Evolutionary conservation across 192 early-diverging fungal species (phyloP), one percentile per base, ranked within the genome.

Genomic region (Coemansia sp.): DNA sequence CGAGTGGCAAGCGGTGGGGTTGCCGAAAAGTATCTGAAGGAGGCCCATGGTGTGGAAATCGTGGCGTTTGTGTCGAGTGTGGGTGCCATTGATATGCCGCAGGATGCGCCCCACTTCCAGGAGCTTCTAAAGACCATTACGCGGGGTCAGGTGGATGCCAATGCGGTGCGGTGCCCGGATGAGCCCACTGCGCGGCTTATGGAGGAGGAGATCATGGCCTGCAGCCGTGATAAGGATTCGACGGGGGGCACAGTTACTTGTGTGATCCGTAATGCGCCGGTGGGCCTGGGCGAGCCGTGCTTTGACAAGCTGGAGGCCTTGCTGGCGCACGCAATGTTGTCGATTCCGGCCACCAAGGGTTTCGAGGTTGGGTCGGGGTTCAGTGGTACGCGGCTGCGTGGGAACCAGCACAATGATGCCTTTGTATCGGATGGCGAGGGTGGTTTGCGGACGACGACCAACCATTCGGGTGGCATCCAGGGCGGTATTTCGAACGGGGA

Each of bases 401-500:
- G 96, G 29, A 83, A 85, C 64, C 69, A 90, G 40, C 96, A 99
- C 64, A 99, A 99, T 54, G 96, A 99, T 57, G 74, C 87, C 17
- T 99, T 91, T 69, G 76, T 83, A 29, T 36, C 53, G n/a, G 79
- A 82, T 35, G 71, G 44, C 20, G 75, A 60, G 30, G 82, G 79
- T 36, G 77, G 56, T 28, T 50, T 97, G 56, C 81, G 92, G 30
- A 99, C 96, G 3, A 76, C 44, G 32, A 95, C 94, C 17, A 99
- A 99, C 69, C 85, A 89, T 64, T 92, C 90, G 33, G 96, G 96
- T 18, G 96, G 96, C 43, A 87, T 96, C 44, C 92, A 96, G 80
- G 96, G 96, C 30, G 96, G 96, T 27, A 99, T 99, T 36, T 79
- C 88, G 31, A 99, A 99, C 51, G 96, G 96, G 33, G 91, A 96